Evolutionary conservation across 1,284 basidiomycete genomes (phyloP), one percentile per base, ranked within the genome.

Genomic region (Moniliophthora roreri): DNA sequence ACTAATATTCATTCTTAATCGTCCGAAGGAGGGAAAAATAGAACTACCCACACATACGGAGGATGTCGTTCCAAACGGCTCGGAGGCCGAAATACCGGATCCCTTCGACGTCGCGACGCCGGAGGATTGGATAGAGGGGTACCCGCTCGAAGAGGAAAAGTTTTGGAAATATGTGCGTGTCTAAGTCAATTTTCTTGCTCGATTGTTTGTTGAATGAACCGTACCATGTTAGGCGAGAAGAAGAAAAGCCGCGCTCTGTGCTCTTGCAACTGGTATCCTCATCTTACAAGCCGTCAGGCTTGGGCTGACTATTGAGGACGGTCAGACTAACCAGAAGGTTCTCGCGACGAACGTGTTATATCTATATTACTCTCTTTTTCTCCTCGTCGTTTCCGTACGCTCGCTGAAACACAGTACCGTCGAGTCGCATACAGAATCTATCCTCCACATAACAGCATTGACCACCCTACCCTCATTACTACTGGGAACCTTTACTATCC

Each of bases 71-170:
- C 65, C 4, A n/a, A n/a, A n/a, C n/a, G 44, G 15, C 15, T 46
- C 44, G 44, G 49, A 53, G 16, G 50, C 53, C n/a, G 16, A 32
- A 13, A 15, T 32, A 6, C 42, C 58, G 57, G 93, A 95, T 65
- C 84, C 91, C 2, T 94, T 93, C 66, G 84, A 93, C 60, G 81
- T 94, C 34, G 80, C 84, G 24, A 84, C 72, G 39, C 80, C 86
- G 2, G 82, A 86, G 60, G 87, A 93, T 63, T 63, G 82, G 32
- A 62, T 85, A 11, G 87, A 95, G 62, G 93, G 93, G 1, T 81
- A 82, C 51, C 88, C 91, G 9, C 77, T 95, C 42, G 73, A 91
- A 18, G 85, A 82, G 48, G 79, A 80, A 10, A 70, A 61, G 13
- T 95, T 95, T 64, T 95, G 92, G 91, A 62, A 63, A 13, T 72